phyloP scores from a whole-genome alignment of 371 early-diverging fungal genomes.

The Neoconidiobolus thromboides region DNA sequence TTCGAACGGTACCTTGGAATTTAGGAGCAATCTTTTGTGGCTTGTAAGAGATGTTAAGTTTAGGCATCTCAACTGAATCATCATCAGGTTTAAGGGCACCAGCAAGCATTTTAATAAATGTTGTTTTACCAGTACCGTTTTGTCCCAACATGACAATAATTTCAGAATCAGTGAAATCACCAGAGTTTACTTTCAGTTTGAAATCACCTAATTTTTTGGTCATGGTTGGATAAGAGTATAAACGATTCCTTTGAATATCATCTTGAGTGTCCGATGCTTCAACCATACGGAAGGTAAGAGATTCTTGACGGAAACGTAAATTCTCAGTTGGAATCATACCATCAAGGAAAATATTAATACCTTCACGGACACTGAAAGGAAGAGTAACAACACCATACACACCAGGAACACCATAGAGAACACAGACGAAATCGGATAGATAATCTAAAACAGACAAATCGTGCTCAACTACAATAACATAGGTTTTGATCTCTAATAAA shows the following conservation, averaged over 20 bases:
- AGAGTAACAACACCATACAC: slow-evolving; percentile 99
- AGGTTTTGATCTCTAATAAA: slow-evolving; percentile 44
- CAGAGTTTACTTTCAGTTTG: slow-evolving; percentile 59
- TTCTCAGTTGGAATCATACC: slow-evolving; percentile 99
- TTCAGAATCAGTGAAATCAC: slow-evolving; percentile 94
- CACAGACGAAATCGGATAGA: slow-evolving; percentile 97
- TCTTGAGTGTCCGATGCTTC: slow-evolving; percentile 66
- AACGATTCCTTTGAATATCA: slow-evolving; percentile 31
- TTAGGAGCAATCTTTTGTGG: slow-evolving; percentile 98
- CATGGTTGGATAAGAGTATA: slow-evolving; percentile 81
- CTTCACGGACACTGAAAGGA: slow-evolving; percentile 96
- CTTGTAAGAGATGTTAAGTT: slow-evolving; percentile 88
- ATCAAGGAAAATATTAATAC: slow-evolving; percentile 99
- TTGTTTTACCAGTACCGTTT: slow-evolving; percentile 99
- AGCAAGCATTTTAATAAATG: slow-evolving; percentile 93
- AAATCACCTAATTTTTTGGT: slow-evolving; percentile 69
- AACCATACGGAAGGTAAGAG: slow-evolving; percentile 86
- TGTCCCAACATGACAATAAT: slow-evolving; percentile 99
- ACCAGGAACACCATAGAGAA: slow-evolving; percentile 95
- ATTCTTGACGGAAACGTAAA: slow-evolving; percentile 97
- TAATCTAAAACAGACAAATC: slow-evolving; percentile 98
- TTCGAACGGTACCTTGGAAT: slow-evolving; percentile 89
- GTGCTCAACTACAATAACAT: slow-evolving; percentile 98
- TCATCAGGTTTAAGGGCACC: slow-evolving; percentile 78
- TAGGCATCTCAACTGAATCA: slow-evolving; percentile 48